Percentiles rank a stretch among this genome's conserved stretches.
These are phyloP conservation scores for Leccinellum luteum DNA, from an alignment of 768 basidiomycete genomes.

Conservation along the genomic window DNA sequence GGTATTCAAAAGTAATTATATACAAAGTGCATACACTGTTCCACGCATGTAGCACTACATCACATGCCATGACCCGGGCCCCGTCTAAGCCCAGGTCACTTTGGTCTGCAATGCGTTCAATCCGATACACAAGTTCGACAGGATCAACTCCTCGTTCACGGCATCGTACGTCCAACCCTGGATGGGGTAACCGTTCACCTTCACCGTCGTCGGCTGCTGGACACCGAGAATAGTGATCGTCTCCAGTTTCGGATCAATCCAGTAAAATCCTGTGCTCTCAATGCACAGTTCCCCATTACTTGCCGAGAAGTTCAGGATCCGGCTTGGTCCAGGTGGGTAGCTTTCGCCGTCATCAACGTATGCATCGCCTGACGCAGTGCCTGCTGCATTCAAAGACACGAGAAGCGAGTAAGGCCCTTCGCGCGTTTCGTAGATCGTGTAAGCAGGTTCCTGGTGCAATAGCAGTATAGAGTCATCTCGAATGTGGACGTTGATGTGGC, in stretches of 20 bases:
- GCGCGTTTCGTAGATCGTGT: slow-evolving; percentile 67
- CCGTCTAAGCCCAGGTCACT: slow-evolving; percentile 36
- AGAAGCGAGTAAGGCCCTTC: slow-evolving; percentile 61
- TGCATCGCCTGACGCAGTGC: slow-evolving; percentile 55
- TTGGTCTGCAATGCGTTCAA: slow-evolving; percentile 38
- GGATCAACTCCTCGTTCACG: slow-evolving; percentile 41
- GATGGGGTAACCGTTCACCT: slow-evolving; percentile 35
- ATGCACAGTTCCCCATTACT: slow-evolving; percentile 38
- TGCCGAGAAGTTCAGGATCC: slow-evolving; percentile 44
- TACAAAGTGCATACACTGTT: background rate
- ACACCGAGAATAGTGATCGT: slow-evolving; percentile 63
- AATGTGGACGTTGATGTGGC: slow-evolving; percentile 77
- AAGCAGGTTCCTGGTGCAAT: slow-evolving; percentile 59
- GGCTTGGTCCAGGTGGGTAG: slow-evolving; percentile 52
- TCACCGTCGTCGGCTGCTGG: slow-evolving; percentile 38
- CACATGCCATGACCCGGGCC: background rate
- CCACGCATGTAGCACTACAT: background rate
- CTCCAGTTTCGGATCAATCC: slow-evolving; percentile 44
- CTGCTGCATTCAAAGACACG: slow-evolving; percentile 48
- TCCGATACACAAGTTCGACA: slow-evolving; percentile 37
- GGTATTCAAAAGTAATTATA: background rate
- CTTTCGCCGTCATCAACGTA: slow-evolving; percentile 75
- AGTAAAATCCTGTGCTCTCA: slow-evolving; percentile 27
- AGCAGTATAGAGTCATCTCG: slow-evolving; percentile 65
- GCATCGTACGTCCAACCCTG: slow-evolving; percentile 40